Base-by-base conservation (phyloP, 202 grass and related monocot species). In the Brachypodium distachyon region DNA sequence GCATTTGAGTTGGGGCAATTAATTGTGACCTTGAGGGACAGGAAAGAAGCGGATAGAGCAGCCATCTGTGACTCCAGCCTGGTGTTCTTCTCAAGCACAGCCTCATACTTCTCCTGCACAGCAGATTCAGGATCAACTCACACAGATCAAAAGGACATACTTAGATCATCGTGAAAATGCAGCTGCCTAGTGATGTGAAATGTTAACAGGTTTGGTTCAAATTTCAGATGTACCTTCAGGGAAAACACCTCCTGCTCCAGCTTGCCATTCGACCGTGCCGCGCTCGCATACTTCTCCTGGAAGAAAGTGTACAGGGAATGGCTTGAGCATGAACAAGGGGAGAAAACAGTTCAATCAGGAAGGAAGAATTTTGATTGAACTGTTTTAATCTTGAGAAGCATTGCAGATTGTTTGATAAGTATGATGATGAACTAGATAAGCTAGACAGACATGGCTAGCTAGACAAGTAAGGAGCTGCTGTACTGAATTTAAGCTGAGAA, bases 1-100 rank as follows among this genome's bases (percentile, higher is more conserved):
- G 26, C 57, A 56, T 41, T 38, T 11, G 22, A 11, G 41, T 0
- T 21, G 27, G n/a, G n/a, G 43, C 60, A 12, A 38, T 32, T 21
- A 26, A 66, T 10, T n/a, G 21, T 42, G 5, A 93, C 90, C 90
- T 90, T 88, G 43, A 86, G 38, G 43, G 64, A 26, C n/a, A 80
- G 49, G 43, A 90, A 73, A 49, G 43, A 78, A 28, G 28, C 63
- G 74, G 75, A 88, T 6, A 94, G 31, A 12, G 64, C 43, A 50
- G 66, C 31, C 64, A 81, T 47, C 54, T 85, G 73, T 14, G 38
- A 21, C 52, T 93, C 83, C 23, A 93, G n/a, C 75, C 79, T 87
- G 38, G 43, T 56, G 63, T 84, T 74, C 74, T 90, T 81, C 71
- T 76, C 82, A 73, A 85, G 37, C 56, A 87, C 49, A 48, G 26